Conservation (phyloP, 2,329 filamentous ascomycete genomes). For the Colletotrichum lentis region DNA sequence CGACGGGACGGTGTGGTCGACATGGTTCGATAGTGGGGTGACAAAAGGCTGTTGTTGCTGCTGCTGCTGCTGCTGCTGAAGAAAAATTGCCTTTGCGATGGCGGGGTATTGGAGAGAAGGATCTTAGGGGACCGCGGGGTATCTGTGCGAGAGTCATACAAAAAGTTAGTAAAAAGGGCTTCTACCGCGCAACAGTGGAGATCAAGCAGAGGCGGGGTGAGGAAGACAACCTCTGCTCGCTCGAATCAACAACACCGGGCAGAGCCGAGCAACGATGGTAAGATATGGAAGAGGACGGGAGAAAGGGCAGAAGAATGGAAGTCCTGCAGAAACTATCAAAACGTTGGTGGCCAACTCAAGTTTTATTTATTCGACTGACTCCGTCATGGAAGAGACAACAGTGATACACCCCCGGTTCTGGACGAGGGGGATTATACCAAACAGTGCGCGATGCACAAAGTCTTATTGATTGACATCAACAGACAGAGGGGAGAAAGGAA, state of each 20-base stretch:
- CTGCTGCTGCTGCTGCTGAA: no score
- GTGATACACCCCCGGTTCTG: slow-evolving; percentile 4
- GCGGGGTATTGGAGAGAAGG: slow-evolving; percentile 35
- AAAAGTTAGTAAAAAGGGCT: slow-evolving; percentile 36
- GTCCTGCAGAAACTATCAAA: slow-evolving; percentile 3
- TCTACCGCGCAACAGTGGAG: slow-evolving; percentile 30
- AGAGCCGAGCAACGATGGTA: slow-evolving; percentile 14
- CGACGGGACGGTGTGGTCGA: slow-evolving; percentile 51
- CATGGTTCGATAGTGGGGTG: slow-evolving; percentile 45
- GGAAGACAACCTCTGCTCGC: slow-evolving; percentile 12
- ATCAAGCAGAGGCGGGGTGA: slow-evolving; percentile 6
- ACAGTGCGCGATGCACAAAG: slow-evolving; percentile 12
- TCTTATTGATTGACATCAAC: slow-evolving; percentile 27
- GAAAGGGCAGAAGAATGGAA: neutral
- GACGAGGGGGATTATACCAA: slow-evolving; percentile 12
- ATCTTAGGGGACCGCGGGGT: slow-evolving; percentile 37
- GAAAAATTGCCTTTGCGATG: slow-evolving; percentile 36
- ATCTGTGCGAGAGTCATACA: slow-evolving; percentile 38
- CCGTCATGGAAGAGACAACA: slow-evolving; percentile 14
- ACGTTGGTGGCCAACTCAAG: slow-evolving; percentile 19
- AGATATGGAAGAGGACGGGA: neutral
- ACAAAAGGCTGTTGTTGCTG: slow-evolving; percentile 31
- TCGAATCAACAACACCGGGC: slow-evolving; percentile 1
- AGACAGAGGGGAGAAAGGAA: slow-evolving; percentile 15
- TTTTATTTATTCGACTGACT: slow-evolving; percentile 23